Evolutionary conservation across 164 flowering plant genomes (phyloP).

Genomic region (Dillenia suffruticosa): DNA sequence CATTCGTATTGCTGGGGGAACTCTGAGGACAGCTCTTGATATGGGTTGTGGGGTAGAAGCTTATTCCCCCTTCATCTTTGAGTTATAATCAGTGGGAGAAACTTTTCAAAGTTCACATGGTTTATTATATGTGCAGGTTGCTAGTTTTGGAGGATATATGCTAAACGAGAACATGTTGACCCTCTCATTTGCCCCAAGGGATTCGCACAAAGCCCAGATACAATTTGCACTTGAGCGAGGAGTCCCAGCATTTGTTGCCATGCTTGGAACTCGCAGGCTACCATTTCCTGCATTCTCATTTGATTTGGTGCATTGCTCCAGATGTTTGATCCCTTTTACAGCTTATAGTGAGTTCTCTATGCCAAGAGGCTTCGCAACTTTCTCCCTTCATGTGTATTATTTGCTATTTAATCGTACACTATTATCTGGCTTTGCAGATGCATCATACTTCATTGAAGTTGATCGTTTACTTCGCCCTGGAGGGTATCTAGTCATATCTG

Average conservation of each 20-base stretch:
- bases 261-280: constrained; percentile 96
- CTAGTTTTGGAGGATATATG: constrained; percentile 91
- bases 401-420: not conserved
- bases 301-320: constrained; percentile 93
- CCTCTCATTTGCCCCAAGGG: constrained; percentile 98
- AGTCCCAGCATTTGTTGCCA: constrained; percentile 90
- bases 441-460: constrained; percentile 89
- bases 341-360: constrained; percentile 75
- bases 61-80: constrained; percentile 1
- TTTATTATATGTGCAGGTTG: constrained; percentile 56
- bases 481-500: constrained; percentile 91
- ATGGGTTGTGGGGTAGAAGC: constrained; percentile 98
- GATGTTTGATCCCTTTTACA: constrained; percentile 91
- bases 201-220: constrained; percentile 93
- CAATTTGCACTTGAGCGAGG: constrained; percentile 97
- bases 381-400: not conserved
- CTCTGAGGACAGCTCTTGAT: constrained; percentile 92
- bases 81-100: constrained; percentile 1
- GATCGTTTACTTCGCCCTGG: constrained; percentile 93
- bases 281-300: constrained; percentile 92
- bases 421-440: constrained; percentile 60
- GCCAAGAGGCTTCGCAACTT: not conserved
- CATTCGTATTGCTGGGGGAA: constrained; percentile 70
- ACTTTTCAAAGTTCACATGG: constrained; percentile 1
- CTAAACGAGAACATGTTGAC: constrained; percentile 64